Base-by-base conservation (phyloP, 192 early-diverging fungal genomes). In the Coemansia sp. region DNA sequence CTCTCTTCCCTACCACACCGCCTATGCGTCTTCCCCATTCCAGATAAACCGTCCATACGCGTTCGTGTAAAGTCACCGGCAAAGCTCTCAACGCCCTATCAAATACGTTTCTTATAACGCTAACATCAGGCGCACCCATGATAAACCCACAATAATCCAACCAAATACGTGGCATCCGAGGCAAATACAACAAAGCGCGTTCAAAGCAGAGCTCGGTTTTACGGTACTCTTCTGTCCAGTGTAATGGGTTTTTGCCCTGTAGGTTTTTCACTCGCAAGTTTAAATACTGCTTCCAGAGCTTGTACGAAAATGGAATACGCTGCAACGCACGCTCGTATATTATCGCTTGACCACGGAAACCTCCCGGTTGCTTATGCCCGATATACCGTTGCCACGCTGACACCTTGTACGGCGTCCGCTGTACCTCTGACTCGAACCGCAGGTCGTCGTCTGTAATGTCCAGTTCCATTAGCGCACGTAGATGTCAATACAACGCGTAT, bases 121-220 rank as follows among this genome's bases (percentile, higher is more conserved):
- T 92, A 49, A 92, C 80, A 52, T 85, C 79, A 2, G 89, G 85
- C 60, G 92, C 92, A 20, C 85, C 59, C 82, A 86, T 16, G 42
- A 93, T 66, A 63, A 93, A 91, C 28, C 75, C 65, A 30, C 84
- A 67, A 69, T 94, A 99, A 40, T 85, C 85, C 3, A 92, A 64
- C 97, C 97, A 99, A 42, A 99, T 88, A 29, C 92, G 78, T 12
- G 96, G 96, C 89, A 96, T 96, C 86, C 95, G 96, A 85, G 97
- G 94, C 65, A 95, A 84, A 5, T 94, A 76, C n/a, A 98, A 85
- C 51, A 99, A 80, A 5, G 91, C 85, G 7, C 93, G 73, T 69
- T 98, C 96, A 67, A 91, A 99, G 60, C 90, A 93, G 68, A 85
- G 66, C 62, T 87, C 90, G 4, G 92, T 85, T 20, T 82, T 76